A percentile compares a stretch with the other conserved stretches of the same genome.
phyloP scores from a whole-genome alignment of 2,329 filamentous ascomycete genomes.

The Pyricularia grisea region DNA sequence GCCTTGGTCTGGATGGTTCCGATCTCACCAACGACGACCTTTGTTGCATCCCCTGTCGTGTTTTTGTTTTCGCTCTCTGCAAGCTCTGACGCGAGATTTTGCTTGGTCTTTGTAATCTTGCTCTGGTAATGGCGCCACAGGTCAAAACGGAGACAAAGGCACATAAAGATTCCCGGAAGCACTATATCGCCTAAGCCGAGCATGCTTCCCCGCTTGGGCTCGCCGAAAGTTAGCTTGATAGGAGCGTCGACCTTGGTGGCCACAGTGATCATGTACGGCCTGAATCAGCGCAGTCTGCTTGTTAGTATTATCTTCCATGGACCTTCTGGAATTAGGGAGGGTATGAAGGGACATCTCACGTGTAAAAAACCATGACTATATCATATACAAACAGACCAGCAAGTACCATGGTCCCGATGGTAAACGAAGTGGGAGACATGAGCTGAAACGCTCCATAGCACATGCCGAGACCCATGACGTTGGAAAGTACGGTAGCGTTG shows the following conservation, averaged over 20 bases:
- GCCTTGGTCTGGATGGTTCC: slow-evolving; percentile 33
- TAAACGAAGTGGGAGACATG: slow-evolving; percentile 82
- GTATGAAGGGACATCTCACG: background rate
- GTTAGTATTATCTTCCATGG: background rate
- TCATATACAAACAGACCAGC: slow-evolving; percentile 85
- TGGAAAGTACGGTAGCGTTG: slow-evolving; percentile 53
- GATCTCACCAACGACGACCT: background rate
- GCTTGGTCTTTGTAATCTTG: slow-evolving; percentile 35
- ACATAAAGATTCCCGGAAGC: slow-evolving; percentile 84
- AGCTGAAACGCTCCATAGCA: slow-evolving; percentile 75
- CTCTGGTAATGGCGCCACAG: slow-evolving; percentile 72
- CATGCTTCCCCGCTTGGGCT: slow-evolving; percentile 64
- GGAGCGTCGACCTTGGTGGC: slow-evolving; percentile 85
- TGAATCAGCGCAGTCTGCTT: slow-evolving; percentile 17
- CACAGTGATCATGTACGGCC: slow-evolving; percentile 76
- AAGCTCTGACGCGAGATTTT: background rate
- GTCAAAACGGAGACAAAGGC: slow-evolving; percentile 82
- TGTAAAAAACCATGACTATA: slow-evolving; percentile 86
- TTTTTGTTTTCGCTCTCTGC: background rate
- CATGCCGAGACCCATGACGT: slow-evolving; percentile 79
- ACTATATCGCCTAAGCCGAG: slow-evolving; percentile 93
- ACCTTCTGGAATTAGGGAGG: background rate
- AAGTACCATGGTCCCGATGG: slow-evolving; percentile 70
- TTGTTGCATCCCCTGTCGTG: background rate
- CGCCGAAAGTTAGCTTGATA: slow-evolving; percentile 75